Base-by-base conservation (phyloP, 2,329 filamentous ascomycete genomes). In the Metarhizium guizhouense region DNA sequence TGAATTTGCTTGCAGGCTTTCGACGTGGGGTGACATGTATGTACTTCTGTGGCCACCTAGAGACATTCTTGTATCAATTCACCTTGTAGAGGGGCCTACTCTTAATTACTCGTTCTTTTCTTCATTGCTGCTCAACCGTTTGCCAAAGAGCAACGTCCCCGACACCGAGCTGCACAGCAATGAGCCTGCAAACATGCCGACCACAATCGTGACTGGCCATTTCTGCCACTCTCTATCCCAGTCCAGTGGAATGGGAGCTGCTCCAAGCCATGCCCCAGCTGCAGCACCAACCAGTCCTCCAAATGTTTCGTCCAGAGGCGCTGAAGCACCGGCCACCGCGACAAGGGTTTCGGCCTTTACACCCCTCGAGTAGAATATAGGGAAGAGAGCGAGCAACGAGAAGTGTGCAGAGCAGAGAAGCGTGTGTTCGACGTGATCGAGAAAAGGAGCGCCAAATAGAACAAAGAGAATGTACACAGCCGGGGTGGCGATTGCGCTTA, bases 181-280 rank as follows among this genome's bases (percentile, higher is more conserved):
- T 70, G 88, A 91, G 1, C 94, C 94, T 6, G 83, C 72, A 70
- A 95, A 97, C 18, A 88, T 78, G 3, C 94, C 94, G 2, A 82
- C 84, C 4, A 97, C 73, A 57, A 99, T 88, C 0, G 94, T 99
- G 51, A 97, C 86, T 0, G 94, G 94, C 88, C 93, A 99, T 70
- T 87, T 89, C 81, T 99, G 94, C 94, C 94, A 99, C 63, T 95
- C 91, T n/a, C 94, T 85, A 70, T 99, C 94, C 93, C 93, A 97
- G 70, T 99, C 94, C 62, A 99, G 76, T 2, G 94, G 94, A 63
- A 99, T 97, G 0, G 95, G 94, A 54, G 97, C 84, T 7, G 94
- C 94, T 3, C 94, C 94, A 47, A 96, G 74, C 94, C 94, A 97
- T 45, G 90, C 90, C 6, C 94, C 94, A 1, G 93, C 64, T 30